Evolutionary conservation across 257 asterid species (phyloP), one percentile per base, ranked within the genome.

Genomic region (Sherardia arvensis): DNA sequence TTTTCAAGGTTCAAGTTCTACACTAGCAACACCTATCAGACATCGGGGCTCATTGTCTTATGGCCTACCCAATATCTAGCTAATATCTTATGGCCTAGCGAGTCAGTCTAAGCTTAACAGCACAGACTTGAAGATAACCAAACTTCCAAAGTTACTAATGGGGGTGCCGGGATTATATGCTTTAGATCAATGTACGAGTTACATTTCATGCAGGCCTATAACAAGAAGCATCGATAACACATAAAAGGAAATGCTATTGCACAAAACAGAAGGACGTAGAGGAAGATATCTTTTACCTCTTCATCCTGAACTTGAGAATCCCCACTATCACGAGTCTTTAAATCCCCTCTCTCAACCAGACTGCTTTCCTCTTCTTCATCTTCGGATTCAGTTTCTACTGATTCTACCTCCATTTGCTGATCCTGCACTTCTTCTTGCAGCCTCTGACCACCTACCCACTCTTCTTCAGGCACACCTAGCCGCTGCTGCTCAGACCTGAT

Each of bases 401-500:
- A 83, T 1, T 68, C 84, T 7, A 75, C 88, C 0, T 78, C 83
- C 28, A 43, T 43, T 43, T 14, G 7, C 51, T 43, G 8, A 43
- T 43, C 51, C 17, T 81, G 83, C 28, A 61, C 78, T 27, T 73
- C 81, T 12, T 66, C 83, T 58, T 23, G 72, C 29, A 75, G 77
- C 25, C 65, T 74, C 67, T 78, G 95, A 76, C 76, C 83, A 53
- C 95, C 89, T 61, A 91, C 78, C 98, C 98, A 91, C 70, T 91
- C 95, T 57, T 85, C 83, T 64, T 71, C 85, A 71, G 95, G 86
- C 66, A 86, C 95, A 34, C 98, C 98, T 69, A 76, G 77, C 68
- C 83, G 83, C 77, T 87, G 95, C 67, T 92, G 98, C 81, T 89
- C 96, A 48, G 69, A 83, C 79, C 97, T 78, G 53, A 92, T 92